Conservation (phyloP, 371 early-diverging fungal species). For the Dentiscutata heterogama region DNA sequence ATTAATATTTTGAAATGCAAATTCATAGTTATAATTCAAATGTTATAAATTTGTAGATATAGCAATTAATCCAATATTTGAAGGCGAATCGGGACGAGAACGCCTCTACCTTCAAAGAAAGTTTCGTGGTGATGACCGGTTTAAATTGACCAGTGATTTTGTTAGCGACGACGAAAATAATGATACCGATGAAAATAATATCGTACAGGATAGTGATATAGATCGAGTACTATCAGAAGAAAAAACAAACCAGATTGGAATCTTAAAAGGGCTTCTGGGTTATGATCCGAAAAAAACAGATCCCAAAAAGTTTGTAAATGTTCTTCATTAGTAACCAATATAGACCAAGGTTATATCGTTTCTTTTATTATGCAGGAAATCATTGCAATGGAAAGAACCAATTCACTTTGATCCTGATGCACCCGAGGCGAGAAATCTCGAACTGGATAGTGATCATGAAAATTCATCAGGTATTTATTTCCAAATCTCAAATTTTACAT, state of each 20-base stretch:
- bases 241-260: conserved; percentile 16
- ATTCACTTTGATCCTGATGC: conserved; percentile 41
- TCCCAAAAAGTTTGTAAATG: not conserved
- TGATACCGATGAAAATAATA: not conserved
- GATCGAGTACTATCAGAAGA: conserved; percentile 12
- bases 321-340: not conserved
- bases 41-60: not conserved
- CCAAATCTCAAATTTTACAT: not conserved
- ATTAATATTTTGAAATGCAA: too few relatives aligned
- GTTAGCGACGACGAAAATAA: conserved; percentile 18
- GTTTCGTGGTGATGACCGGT: conserved; percentile 39
- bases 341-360: not conserved
- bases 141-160: conserved; percentile 40
- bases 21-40: too few relatives aligned
- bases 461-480: not conserved
- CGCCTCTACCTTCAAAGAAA: conserved; percentile 29
- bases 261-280: conserved; percentile 26
- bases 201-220: not conserved
- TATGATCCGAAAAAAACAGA: not conserved
- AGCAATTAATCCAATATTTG: conserved; percentile 37
- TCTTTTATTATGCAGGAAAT: not conserved
- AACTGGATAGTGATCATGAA: not conserved
- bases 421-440: not conserved
- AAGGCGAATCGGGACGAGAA: conserved; percentile 16
- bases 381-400: conserved; percentile 28